Conservation (phyloP, 2,329 filamentous ascomycete species). For the Metarhizium sp. region DNA sequence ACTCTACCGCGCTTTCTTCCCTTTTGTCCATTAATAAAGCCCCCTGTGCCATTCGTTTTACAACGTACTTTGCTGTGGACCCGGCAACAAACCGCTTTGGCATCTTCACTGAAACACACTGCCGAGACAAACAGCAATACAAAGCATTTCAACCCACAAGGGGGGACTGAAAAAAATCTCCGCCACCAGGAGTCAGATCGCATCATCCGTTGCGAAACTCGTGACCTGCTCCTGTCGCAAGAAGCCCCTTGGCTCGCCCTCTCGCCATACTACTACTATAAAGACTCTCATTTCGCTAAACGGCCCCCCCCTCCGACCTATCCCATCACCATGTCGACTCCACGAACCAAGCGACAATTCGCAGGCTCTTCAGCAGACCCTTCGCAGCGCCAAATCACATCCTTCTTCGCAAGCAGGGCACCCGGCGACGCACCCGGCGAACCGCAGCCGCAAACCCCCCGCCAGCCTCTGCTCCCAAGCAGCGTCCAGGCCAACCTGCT, state of each 20-base stretch:
- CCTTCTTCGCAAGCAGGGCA: constrained; percentile 42
- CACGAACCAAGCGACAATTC: constrained; percentile 52
- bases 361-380: constrained; percentile 49
- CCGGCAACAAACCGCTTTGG: background rate
- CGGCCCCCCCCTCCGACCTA: no score
- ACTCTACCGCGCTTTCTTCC: constrained; percentile 2
- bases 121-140: background rate
- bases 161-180: background rate
- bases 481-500: constrained; percentile 74
- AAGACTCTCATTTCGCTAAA: background rate
- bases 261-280: background rate
- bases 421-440: constrained; percentile 26
- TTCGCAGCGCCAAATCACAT: constrained; percentile 53
- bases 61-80: background rate
- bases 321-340: constrained; percentile 36
- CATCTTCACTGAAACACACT: background rate
- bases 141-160: background rate
- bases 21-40: no score
- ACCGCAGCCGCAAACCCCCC: constrained; percentile 9
- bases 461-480: constrained; percentile 46
- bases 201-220: background rate
- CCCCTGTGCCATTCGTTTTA: background rate
- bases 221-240: background rate
- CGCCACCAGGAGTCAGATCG: background rate
- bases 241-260: no score